Conservation (phyloP, 176 grass and related monocot species). For the Musa acuminata region DNA sequence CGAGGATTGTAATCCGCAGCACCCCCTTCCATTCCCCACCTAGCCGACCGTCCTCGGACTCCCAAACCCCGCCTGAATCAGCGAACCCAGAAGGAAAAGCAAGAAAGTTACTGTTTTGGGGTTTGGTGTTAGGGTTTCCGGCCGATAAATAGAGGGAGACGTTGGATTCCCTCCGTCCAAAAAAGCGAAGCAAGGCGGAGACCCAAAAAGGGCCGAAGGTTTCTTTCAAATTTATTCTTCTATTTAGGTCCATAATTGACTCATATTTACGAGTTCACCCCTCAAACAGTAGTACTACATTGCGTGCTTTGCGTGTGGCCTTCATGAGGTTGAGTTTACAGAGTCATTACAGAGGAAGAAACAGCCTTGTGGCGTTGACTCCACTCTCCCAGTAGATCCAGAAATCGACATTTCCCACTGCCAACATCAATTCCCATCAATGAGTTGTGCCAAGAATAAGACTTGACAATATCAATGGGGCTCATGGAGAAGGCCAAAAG, state of each 20-base stretch:
- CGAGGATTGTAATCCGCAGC: not conserved
- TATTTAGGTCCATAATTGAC: not conserved
- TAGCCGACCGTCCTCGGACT: not conserved
- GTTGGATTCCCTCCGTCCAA: not conserved
- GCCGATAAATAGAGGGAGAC: not conserved
- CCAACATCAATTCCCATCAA: not conserved
- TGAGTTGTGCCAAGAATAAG: not conserved
- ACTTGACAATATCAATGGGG: not conserved
- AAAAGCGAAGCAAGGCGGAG: not conserved
- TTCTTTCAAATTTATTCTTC: not conserved
- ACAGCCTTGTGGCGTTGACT: too few species aligned
- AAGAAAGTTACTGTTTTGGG: not conserved
- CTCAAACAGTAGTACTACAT: not conserved
- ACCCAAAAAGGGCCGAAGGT: not conserved
- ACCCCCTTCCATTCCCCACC: not conserved
- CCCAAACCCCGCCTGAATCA: not conserved
- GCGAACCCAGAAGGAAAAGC: not conserved
- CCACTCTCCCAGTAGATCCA: too few species aligned
- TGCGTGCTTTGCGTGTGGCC: not conserved
- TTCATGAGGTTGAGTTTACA: not conserved
- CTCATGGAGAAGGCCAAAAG: not conserved
- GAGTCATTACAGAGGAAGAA: not conserved
- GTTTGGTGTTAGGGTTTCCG: slow-evolving; percentile 1
- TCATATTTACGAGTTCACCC: not conserved
- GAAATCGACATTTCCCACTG: not conserved